Base-by-base conservation (phyloP, 2,329 filamentous ascomycete species). In the Ophiostoma novo-ulmi region DNA sequence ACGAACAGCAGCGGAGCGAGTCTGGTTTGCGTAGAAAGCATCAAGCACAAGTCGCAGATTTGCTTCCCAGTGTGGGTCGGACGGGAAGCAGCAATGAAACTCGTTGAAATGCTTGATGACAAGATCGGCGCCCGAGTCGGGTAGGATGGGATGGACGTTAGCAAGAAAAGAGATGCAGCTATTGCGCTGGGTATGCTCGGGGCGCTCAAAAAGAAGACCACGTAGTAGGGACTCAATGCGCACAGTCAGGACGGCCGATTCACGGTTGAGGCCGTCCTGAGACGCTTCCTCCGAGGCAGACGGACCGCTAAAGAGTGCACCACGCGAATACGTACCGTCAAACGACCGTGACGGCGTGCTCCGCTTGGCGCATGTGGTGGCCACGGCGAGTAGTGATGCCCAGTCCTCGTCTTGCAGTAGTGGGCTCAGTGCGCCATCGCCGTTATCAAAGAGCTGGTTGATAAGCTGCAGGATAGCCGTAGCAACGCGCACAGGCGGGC, bases 41-140 rank as follows among this genome's bases (percentile, higher is more conserved):
- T 85, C 81, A 20, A 92, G 77, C 1, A 93, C 83, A 36, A 87
- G 79, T 20, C 81, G 80, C 70, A 90, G 81, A 69, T 91, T 90
- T 2, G 84, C 80, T 73, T 90, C 84, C 91, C 90, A 93, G 48
- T 86, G 82, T 66, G 84, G 79, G 74, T 92, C 89, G 0, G 90
- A 91, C 2, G 91, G 91, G 64, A 89, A 90, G 75, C 91, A 91
- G 75, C 87, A 89, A 65, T 89, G 84, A 73, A 90, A 89, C 69
- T 91, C 87, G 70, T 85, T 84, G 73, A 89, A 91, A 76, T 91
- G 88, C 64, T 87, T 85, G 63, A 93, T 83, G 35, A 92, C 85
- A 13, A 89, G 81, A 66, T 84, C 85, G 1, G 86, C 88, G 10
- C 87, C 86, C 4, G 85, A 85, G 76, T 93, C 88, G 6, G 88